phyloP scores from a whole-genome alignment of 495 filamentous ascomycete species.

The Bathelium albidoporum region DNA sequence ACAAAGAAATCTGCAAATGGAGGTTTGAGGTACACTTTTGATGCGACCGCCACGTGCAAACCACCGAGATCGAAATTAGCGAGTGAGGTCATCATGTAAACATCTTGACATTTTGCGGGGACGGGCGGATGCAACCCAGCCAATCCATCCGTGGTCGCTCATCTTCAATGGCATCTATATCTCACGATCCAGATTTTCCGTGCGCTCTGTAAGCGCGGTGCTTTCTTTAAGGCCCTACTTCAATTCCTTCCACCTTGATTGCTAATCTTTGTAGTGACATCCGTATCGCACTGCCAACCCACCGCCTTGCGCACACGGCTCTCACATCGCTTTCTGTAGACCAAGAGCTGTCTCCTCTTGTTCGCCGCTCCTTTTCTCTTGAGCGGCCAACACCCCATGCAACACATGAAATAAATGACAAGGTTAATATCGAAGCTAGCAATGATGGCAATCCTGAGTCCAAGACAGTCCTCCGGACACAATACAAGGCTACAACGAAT shows the following conservation, averaged over 20 bases:
- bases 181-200: slow-evolving; percentile 24
- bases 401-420: slow-evolving; percentile 17
- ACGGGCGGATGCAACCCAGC: neutral
- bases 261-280: slow-evolving; percentile 48
- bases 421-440: neutral
- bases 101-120: neutral
- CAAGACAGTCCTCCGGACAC: slow-evolving; percentile 54
- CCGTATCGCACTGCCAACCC: slow-evolving; percentile 71
- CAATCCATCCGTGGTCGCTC: neutral
- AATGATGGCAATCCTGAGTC: slow-evolving; percentile 29
- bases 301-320: slow-evolving; percentile 68
- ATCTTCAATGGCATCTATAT: slow-evolving; percentile 33
- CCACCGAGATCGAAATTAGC: neutral
- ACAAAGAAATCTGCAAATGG: neutral
- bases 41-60: neutral
- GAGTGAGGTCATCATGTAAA: neutral
- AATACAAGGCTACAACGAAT: slow-evolving; percentile 84
- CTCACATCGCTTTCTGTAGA: slow-evolving; percentile 73
- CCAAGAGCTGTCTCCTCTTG: slow-evolving; percentile 73
- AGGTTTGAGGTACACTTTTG: neutral
- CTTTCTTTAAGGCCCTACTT: neutral
- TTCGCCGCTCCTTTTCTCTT: slow-evolving; percentile 60
- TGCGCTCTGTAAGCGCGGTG: slow-evolving; percentile 17
- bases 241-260: neutral
- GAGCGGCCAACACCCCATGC: slow-evolving; percentile 15